Evolutionary conservation across 2,329 filamentous ascomycete species (phyloP), one percentile per base, ranked within the genome.

Genomic region (Phyllosticta citrichinensis): DNA sequence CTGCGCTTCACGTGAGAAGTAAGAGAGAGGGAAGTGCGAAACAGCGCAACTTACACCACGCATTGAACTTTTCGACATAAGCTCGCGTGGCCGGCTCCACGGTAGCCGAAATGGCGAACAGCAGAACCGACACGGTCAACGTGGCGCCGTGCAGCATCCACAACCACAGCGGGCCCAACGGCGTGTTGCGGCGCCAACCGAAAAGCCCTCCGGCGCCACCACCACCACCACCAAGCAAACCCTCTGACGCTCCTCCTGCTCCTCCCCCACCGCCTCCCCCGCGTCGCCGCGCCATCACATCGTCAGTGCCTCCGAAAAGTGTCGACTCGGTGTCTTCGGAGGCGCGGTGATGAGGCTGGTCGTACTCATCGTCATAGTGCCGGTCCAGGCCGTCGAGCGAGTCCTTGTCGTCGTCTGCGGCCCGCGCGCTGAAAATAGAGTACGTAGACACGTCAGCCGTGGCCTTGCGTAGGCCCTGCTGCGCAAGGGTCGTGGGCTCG

Each of bases 141-240:
- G 56, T n/a, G 3, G 52, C 58, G 14, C 40, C 53, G n/a, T 60
- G 58, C 53, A 60, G 25, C 24, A 47, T 54, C 58, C 58, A 60
- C 53, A 60, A 27, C 58, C 58, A 60, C 52, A 60, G 22, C n/a
- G 58, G 54, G 11, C 58, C 54, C 53, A 60, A 47, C 40, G 17
- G 40, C 40, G 40, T 47, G 40, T n/a, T 47, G 40, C 40, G 40
- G 40, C 40, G 40, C 40, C 40, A 47, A n/a, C 40, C 40, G 40
- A 47, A 8, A 17, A 47, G 40, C 40, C 40, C 40, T 47, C 6
- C 17, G n/a, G 40, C 40, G 40, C 40, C 40, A 47, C 17, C 47
- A 51, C 47, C 40, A 47, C 40, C 40, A n/a, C 40, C 40, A 47
- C 40, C 40, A 19, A 47, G 40, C 17, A 47, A n/a, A 47, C 14